Evolutionary conservation across 2,329 filamentous ascomycete species (phyloP), one percentile per base, ranked within the genome.

Genomic region (Immersiporthe knoxdaviesiana): DNA sequence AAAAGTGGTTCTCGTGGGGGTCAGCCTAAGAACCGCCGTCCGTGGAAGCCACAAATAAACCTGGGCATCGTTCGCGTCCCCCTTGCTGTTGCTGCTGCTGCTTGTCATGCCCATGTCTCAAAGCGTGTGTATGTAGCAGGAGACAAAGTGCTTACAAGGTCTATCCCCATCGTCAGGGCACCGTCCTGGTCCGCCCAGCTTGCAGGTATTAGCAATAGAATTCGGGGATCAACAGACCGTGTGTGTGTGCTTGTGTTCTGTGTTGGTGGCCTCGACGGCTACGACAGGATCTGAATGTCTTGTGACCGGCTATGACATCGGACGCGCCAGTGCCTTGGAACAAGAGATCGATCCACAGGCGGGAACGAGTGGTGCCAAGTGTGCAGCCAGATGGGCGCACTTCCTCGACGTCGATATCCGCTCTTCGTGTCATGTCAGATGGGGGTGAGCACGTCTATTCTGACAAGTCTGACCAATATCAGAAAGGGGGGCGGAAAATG

Each of bases 1-100:
- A 66, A 68, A 70, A 63, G 65, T 63, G 68, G 68, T 54, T 44
- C 56, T 67, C 68, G 65, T 70, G 68, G 68, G 68, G 68, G 68
- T 68, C 35, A 68, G 66, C 30, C 11, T 59, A 32, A 50, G 65
- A 21, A 11, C 44, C 44, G 54, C 44, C 63, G 62, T 60, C 61
- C 61, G 44, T 54, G 58, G 60, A 47, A 24, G 52, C 52, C 52
- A 56, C 24, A 56, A 56, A 30, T 16, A 27, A 54, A 12, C 27
- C 18, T 14, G 52, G 52, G 52, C 5, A 27, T 30, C 52, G 52
- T 30, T 18, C 6, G 27, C 32, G 24, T 18, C 44, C 14, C 8
- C 8, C 35, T 35, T 35, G 35, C 35, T 30, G 24, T 27, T 56
- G 52, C n/a, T n/a, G n/a, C n/a, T n/a, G n/a, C n/a, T n/a, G n/a